Evolutionary conservation across 148 eudicot genomes (phyloP), one percentile per base, ranked within the genome.

Genomic region (Chenopodium suecicum): DNA sequence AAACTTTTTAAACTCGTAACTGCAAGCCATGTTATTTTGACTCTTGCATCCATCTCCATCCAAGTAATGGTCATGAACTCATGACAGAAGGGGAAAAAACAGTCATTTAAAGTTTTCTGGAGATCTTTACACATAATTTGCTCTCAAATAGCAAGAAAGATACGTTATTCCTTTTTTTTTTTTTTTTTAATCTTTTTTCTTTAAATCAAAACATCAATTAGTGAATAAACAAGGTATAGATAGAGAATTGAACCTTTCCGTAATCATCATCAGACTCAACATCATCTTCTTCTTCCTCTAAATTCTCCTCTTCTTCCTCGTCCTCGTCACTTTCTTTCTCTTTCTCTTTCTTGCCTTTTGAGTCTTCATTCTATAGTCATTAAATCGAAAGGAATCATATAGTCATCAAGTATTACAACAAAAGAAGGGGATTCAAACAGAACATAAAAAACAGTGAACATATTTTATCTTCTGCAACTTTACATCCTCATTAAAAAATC

Each of bases 291-390:
- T 80, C 80, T 50, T 84, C 86, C 19, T 77, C 78, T 9, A 37
- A 27, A 17, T 71, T 78, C 44, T 84, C 86, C 47, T 84, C 86
- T 4, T 77, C 73, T 41, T 77, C 75, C 7, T 84, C 86, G 0
- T 84, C 86, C 12, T 81, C 83, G 14, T 80, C 86, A 54, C 70
- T 74, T n/a, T 70, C 86, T 71, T 80, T 72, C 23, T 52, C 62
- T 52, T 84, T 54, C 25, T 52, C 62, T 52, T 84, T 54, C 34
- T 69, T 72, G 70, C 29, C 62, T 25, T 69, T 70, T 56, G 46
- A 3, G 41, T 65, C 81, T 11, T 25, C 72, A 84, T 64, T 80
- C 84, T 84, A 34, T n/a, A 54, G 66, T 54, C 65, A 54, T 64
- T 27, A 23, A 77, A 72, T 9, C 4, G 20, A 16, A 72, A 80